Conservation (phyloP, 176 grass and related monocot genomes). For the Themeda triandra region DNA sequence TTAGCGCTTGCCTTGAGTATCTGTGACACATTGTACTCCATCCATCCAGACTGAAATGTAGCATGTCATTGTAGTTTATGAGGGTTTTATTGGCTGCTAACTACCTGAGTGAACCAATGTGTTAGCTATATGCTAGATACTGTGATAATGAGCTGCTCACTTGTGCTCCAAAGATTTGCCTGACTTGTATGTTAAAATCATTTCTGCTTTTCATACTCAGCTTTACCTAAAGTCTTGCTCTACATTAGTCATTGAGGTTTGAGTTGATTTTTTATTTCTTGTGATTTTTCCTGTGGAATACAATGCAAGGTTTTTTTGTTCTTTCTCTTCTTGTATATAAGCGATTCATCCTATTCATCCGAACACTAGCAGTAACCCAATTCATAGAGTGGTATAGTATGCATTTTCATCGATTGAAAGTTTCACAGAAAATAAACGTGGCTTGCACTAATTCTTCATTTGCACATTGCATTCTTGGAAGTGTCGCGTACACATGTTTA, state of each 20-base stretch:
- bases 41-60: slow-evolving; percentile 26
- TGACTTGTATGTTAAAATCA: not conserved
- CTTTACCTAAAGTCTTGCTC: not conserved
- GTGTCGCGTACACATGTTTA: not conserved
- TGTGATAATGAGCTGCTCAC: slow-evolving; percentile 11
- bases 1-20: not conserved
- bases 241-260: not conserved
- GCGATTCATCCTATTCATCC: too few species aligned
- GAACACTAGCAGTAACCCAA: too few species aligned
- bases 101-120: slow-evolving; percentile 12
- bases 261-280: not conserved
- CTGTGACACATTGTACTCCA: slow-evolving; percentile 9
- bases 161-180: slow-evolving; percentile 11
- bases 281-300: not conserved
- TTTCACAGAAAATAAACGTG: too few species aligned
- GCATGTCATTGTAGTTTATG: slow-evolving; percentile 1
- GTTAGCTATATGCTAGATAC: not conserved
- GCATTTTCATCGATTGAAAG: too few species aligned
- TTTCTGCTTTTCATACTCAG: not conserved
- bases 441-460: not conserved
- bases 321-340: too few species aligned
- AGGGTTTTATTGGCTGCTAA: not conserved
- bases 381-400: too few species aligned
- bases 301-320: not conserved
- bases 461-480: not conserved